Evolutionary conservation across 768 basidiomycete genomes (phyloP).

Genomic region (Xerocomellus chrysenteron): DNA sequence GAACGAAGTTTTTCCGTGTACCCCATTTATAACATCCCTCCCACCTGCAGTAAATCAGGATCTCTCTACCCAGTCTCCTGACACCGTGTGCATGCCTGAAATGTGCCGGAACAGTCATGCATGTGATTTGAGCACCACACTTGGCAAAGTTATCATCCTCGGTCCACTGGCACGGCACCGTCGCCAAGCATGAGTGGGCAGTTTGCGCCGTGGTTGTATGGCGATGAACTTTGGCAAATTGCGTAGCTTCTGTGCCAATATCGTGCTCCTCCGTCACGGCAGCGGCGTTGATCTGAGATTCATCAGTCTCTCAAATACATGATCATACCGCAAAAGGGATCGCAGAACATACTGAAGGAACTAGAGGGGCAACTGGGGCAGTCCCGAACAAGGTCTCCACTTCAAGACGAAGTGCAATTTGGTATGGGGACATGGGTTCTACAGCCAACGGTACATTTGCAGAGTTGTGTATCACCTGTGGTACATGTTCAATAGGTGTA

Average conservation of each 20-base stretch:
- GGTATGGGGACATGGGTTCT: neutral
- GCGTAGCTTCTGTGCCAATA: neutral
- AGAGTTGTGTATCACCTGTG: neutral
- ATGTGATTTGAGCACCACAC: neutral
- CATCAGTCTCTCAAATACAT: neutral
- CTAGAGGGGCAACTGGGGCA: rapidly evolving
- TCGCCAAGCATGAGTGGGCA: neutral
- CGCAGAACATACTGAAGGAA: neutral
- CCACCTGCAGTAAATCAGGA: neutral
- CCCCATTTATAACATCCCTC: rapidly evolving
- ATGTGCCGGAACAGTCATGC: neutral
- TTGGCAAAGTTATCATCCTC: too few relatives aligned
- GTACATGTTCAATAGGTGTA: neutral
- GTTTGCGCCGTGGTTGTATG: neutral
- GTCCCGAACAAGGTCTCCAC: neutral
- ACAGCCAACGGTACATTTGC: neutral
- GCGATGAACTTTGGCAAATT: too few relatives aligned
- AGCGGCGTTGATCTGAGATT: neutral
- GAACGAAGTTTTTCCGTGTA: neutral
- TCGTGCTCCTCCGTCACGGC: neutral
- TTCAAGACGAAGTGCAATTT: neutral
- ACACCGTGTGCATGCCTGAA: neutral
- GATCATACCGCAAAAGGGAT: neutral
- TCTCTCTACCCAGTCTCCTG: rapidly evolving
- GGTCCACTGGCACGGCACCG: neutral